A percentile compares a stretch with the other conserved stretches of the same genome.
These are phyloP conservation scores for Lactuca saligna DNA, from an alignment of 129 eudicot genomes.

Conservation along the genomic window DNA sequence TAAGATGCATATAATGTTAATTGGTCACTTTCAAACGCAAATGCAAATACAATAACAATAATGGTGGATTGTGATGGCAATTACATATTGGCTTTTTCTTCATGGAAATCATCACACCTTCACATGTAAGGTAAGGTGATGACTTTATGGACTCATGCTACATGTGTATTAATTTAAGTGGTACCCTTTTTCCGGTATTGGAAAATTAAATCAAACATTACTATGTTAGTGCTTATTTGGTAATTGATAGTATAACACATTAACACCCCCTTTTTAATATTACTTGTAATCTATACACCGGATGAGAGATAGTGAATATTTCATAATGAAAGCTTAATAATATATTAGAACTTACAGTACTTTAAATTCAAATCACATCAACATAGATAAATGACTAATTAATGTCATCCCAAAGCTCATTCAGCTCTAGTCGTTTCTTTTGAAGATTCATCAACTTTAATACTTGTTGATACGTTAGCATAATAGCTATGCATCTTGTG, in stretches of 20 bases:
- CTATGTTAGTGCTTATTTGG: neutral
- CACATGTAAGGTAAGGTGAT: constrained; percentile 32
- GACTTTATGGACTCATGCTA: constrained; percentile 39
- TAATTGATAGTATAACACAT: neutral
- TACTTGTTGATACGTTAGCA: too few relatives aligned
- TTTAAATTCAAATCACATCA: too few relatives aligned
- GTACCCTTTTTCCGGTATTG: constrained; percentile 10
- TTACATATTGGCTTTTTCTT: constrained; percentile 23
- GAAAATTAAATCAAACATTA: constrained; percentile 9
- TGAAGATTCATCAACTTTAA: too few relatives aligned
- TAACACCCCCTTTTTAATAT: neutral
- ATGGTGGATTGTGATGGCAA: constrained; percentile 37
- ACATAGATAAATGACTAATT: too few relatives aligned
- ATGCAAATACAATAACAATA: constrained; percentile 20
- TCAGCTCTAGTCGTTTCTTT: too few relatives aligned
- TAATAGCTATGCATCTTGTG: too few relatives aligned
- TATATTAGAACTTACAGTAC: too few relatives aligned
- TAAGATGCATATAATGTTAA: neutral
- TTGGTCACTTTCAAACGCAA: constrained; percentile 16
- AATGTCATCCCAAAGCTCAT: too few relatives aligned
- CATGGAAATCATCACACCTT: constrained; percentile 41
- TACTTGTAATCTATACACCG: too few relatives aligned
- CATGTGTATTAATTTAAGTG: constrained; percentile 34
- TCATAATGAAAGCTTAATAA: too few relatives aligned
- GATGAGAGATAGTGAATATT: too few relatives aligned